A percentile compares a stretch with the other conserved stretches of the same genome.
phyloP scores from a whole-genome alignment of 192 early-diverging fungal species.

The Linderina pennispora region DNA sequence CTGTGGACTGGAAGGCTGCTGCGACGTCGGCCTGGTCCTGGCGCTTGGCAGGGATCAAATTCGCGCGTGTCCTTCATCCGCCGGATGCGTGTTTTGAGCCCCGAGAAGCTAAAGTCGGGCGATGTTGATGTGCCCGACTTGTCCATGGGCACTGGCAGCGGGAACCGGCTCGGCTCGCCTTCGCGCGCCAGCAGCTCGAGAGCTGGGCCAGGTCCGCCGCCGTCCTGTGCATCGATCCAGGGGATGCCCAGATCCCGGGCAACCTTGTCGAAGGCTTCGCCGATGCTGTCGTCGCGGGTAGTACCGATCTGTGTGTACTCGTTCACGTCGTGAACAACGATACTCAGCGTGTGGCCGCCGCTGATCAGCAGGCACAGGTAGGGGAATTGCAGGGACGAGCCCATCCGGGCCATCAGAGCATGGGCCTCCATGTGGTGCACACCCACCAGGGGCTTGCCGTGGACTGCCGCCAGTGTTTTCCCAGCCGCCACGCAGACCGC shows the following conservation, averaged over 20 bases:
- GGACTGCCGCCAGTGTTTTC: constrained; percentile 64
- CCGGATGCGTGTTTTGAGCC: constrained; percentile 63
- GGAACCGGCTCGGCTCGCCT: constrained; percentile 47
- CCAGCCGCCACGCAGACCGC: constrained; percentile 65
- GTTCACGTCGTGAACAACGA: constrained; percentile 53
- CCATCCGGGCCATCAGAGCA: constrained; percentile 66
- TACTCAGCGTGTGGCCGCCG: constrained; percentile 68
- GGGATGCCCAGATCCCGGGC: constrained; percentile 58
- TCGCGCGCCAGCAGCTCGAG: constrained; percentile 54
- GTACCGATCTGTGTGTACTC: constrained; percentile 57
- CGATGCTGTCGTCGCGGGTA: constrained; percentile 69
- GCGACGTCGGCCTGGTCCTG: constrained; percentile 56
- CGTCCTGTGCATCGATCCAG: constrained; percentile 59
- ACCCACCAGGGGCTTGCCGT: constrained; percentile 61
- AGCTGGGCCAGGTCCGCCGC: constrained; percentile 62
- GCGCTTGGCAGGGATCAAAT: constrained; percentile 11
- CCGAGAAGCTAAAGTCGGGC: constrained; percentile 69
- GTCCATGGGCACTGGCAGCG: constrained; percentile 57
- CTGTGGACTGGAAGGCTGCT: constrained; percentile 63
- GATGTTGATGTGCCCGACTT: constrained; percentile 40
- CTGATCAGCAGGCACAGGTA: constrained; percentile 67
- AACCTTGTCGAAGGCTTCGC: constrained; percentile 76
- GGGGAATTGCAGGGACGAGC: constrained; percentile 48
- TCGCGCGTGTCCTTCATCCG: constrained; percentile 32
- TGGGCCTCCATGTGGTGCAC: constrained; percentile 87